These are phyloP conservation scores for Picochlorum costavermella DNA, from an alignment of 139 green algal genomes.

Conservation along the genomic window DNA sequence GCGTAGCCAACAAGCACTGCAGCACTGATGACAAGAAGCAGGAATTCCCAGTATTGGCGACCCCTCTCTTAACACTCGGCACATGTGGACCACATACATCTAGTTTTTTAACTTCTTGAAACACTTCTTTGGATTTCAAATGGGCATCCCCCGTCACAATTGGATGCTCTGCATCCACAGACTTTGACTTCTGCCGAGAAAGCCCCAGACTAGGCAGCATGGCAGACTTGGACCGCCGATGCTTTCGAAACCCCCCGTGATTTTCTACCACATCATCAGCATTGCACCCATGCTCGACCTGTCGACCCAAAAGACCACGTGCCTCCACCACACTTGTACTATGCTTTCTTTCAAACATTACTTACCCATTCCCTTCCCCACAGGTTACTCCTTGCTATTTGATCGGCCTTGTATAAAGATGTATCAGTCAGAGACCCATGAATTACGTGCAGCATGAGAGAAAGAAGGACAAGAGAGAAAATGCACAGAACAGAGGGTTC, in stretches of 20 bases:
- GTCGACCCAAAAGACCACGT: neutral
- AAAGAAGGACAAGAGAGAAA: too few relatives aligned
- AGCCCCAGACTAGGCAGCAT: neutral
- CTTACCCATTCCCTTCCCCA: too few relatives aligned
- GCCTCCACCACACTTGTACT: neutral
- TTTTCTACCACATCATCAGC: neutral
- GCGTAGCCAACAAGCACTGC: slow-evolving; percentile 49
- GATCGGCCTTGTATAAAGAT: too few relatives aligned
- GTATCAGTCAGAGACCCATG: too few relatives aligned
- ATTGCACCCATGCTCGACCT: neutral
- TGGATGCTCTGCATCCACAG: neutral
- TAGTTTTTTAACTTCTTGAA: neutral
- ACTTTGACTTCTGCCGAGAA: too few relatives aligned
- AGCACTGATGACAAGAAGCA: slow-evolving; percentile 56
- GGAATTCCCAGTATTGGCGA: slow-evolving; percentile 39
- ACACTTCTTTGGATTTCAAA: slow-evolving; percentile 3
- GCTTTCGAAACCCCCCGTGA: neutral
- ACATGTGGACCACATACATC: neutral
- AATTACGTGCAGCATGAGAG: too few relatives aligned
- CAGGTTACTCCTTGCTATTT: too few relatives aligned
- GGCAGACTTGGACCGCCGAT: neutral
- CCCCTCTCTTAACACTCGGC: neutral
- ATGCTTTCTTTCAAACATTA: too few relatives aligned
- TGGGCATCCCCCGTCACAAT: neutral
- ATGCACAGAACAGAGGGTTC: too few relatives aligned